These are phyloP conservation scores for Aspergillus fijiensis DNA, from an alignment of 2,329 filamentous ascomycete species.

Conservation along the genomic window DNA sequence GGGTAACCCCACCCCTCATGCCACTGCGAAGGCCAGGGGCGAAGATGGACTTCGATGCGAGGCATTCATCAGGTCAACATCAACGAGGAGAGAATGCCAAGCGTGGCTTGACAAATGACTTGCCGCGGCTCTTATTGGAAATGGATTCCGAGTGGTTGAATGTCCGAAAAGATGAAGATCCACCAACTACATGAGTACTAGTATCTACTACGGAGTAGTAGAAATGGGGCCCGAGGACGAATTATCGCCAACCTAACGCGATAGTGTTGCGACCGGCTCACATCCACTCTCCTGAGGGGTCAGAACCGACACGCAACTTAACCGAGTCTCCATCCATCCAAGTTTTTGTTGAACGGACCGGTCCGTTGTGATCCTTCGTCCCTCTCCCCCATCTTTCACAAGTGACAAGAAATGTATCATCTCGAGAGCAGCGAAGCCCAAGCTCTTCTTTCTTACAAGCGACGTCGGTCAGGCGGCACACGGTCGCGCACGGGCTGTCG, in stretches of 20 bases:
- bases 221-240: background rate
- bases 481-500: conserved; percentile 3
- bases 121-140: background rate
- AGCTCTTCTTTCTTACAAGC: background rate
- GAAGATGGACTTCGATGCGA: background rate
- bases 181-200: background rate
- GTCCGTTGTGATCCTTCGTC: background rate
- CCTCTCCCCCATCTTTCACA: background rate
- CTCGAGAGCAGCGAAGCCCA: background rate
- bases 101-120: background rate
- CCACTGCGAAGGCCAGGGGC: no score
- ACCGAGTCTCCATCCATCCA: background rate
- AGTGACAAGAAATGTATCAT: background rate
- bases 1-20: no score
- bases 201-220: background rate
- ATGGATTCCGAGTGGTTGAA: background rate
- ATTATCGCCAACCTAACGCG: background rate
- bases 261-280: background rate
- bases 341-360: background rate
- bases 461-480: background rate
- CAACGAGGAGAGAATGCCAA: background rate
- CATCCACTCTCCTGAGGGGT: background rate
- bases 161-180: background rate
- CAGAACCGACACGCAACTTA: background rate
- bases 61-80: background rate